Evolutionary conservation across 2,329 filamentous ascomycete species (phyloP).

Genomic region (Corynespora cassiicola): DNA sequence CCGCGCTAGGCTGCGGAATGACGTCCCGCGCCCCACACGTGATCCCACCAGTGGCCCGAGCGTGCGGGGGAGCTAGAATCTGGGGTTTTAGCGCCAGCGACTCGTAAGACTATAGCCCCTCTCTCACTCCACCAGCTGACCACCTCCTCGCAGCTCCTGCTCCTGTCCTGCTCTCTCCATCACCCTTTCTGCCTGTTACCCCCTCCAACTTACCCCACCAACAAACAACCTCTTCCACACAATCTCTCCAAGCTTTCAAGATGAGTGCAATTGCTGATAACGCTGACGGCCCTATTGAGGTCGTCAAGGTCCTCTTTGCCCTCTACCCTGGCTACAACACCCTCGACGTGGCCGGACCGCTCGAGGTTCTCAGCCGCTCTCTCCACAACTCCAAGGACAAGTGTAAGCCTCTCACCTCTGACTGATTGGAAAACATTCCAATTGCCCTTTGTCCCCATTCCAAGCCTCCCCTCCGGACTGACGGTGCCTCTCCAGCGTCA

Average conservation of each 20-base stretch:
- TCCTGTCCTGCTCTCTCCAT: constrained; percentile 18
- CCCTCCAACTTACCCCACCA: constrained; percentile 19
- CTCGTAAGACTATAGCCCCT: constrained; percentile 5
- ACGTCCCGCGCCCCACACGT: too few species aligned
- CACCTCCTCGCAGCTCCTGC: constrained; percentile 11
- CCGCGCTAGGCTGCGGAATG: too few species aligned
- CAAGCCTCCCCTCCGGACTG: too few species aligned
- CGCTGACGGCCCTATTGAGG: constrained; percentile 57
- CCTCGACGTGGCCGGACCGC: constrained; percentile 63
- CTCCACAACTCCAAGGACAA: constrained; percentile 61
- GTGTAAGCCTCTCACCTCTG: constrained; percentile 42
- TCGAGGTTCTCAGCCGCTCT: constrained; percentile 63
- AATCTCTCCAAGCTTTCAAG: constrained; percentile 27
- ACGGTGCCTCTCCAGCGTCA: constrained; percentile 48
- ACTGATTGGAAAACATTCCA: constrained; percentile 6
- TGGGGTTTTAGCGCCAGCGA: not conserved
- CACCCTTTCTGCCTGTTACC: constrained; percentile 19
- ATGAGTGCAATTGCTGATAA: constrained; percentile 49
- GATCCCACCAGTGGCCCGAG: too few species aligned
- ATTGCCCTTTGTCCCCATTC: too few species aligned
- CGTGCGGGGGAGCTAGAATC: not conserved
- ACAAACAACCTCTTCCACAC: too few species aligned
- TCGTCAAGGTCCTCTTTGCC: constrained; percentile 68
- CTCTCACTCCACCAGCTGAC: constrained; percentile 9
- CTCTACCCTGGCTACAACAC: constrained; percentile 64